A percentile compares a stretch with the other conserved stretches of the same genome.
Conservation (phyloP, 2,329 filamentous ascomycete genomes). For the Aspergillus ruber region DNA sequence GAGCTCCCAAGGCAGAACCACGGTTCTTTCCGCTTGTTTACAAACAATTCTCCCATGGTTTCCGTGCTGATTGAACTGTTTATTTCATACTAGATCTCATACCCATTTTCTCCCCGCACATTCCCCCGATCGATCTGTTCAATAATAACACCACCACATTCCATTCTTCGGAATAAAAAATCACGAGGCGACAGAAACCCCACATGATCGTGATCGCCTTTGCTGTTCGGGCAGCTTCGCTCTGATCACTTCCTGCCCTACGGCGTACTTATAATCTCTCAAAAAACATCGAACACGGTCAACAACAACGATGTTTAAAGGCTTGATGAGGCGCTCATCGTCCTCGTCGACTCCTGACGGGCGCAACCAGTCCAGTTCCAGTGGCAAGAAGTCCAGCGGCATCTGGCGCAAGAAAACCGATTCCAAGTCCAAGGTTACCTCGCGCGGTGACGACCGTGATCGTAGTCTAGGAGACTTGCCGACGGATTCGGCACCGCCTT, state of each 20-base stretch:
- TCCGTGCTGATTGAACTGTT: neutral
- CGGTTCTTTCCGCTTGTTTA: neutral
- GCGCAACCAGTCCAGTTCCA: conserved; percentile 23
- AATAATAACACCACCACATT: no score
- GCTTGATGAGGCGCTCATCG: conserved; percentile 30
- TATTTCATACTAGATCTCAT: neutral
- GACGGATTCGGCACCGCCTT: conserved; percentile 15
- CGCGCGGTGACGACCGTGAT: conserved; percentile 44
- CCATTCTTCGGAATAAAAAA: no score
- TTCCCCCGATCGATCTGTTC: neutral
- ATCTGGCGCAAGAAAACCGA: conserved; percentile 23
- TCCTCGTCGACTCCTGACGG: conserved; percentile 10
- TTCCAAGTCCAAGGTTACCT: conserved; percentile 34
- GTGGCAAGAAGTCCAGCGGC: conserved; percentile 16
- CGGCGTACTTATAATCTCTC: neutral
- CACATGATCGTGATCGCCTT: conserved; percentile 4
- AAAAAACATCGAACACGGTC: neutral
- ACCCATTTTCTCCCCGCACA: neutral
- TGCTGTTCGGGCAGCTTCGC: conserved; percentile 14
- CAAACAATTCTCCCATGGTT: neutral
- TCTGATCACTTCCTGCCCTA: neutral
- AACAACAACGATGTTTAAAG: conserved; percentile 30
- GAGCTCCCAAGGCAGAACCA: neutral
- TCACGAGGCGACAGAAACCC: neutral
- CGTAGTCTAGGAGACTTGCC: conserved; percentile 32